Conservation (phyloP, 441 rosid genomes). For the Adansonia gregorii region DNA sequence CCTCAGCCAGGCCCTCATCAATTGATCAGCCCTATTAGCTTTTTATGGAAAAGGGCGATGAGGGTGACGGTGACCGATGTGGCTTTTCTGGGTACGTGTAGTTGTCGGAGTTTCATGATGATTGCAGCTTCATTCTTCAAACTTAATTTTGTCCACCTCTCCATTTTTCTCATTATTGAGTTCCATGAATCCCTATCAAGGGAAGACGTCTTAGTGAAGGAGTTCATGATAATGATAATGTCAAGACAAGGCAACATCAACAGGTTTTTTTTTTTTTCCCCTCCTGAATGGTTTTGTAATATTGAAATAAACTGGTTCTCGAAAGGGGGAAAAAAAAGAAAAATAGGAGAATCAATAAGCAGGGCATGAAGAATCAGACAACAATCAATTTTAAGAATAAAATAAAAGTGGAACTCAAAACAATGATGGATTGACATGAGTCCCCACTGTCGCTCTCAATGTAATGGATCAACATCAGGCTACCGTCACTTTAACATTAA, state of each 20-base stretch:
- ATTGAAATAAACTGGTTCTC: background rate
- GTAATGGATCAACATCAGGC: background rate
- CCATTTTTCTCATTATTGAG: background rate
- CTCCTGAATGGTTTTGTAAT: background rate
- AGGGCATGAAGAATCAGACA: background rate
- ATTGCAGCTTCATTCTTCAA: background rate
- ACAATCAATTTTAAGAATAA: background rate
- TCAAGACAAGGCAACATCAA: background rate
- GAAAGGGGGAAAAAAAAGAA: no score
- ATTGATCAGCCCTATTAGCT: conserved; percentile 10
- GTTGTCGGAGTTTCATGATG: background rate
- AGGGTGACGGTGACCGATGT: background rate
- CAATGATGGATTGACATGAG: background rate
- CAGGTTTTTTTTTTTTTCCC: no score
- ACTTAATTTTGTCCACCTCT: background rate
- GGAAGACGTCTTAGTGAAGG: background rate
- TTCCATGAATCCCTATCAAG: no score
- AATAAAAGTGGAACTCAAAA: background rate
- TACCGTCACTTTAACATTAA: background rate
- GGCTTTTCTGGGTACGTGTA: conserved; percentile 3
- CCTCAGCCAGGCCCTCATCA: background rate
- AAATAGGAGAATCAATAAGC: background rate
- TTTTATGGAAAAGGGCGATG: conserved; percentile 32
- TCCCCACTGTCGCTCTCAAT: background rate
- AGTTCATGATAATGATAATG: background rate